Percentiles rank a stretch among this genome's conserved stretches.
Evolutionary conservation across 2,329 filamentous ascomycete genomes (phyloP).

Genomic region (Fusarium pseudocircinatum): DNA sequence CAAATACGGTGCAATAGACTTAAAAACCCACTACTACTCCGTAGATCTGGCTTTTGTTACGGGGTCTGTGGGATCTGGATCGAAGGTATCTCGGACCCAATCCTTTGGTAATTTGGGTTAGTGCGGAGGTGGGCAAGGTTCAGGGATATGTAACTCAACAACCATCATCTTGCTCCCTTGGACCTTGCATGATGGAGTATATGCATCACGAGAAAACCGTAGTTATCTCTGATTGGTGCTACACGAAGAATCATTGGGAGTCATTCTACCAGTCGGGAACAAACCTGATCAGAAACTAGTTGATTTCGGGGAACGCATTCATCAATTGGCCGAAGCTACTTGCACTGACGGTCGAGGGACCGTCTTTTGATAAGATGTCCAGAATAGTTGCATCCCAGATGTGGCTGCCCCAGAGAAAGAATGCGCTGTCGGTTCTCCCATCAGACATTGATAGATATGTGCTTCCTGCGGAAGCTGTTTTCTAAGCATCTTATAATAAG

Average conservation of each 20-base stretch:
- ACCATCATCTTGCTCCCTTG: constrained; percentile 34
- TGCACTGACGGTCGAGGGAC: background rate
- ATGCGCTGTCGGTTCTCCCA: background rate
- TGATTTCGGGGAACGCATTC: constrained; percentile 4
- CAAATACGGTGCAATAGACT: background rate
- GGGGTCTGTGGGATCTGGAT: constrained; percentile 16
- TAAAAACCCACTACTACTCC: background rate
- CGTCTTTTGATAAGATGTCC: background rate
- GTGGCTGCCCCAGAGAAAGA: background rate
- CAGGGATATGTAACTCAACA: constrained; percentile 30
- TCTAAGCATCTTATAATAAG: background rate
- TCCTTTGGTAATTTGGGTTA: constrained; percentile 37
- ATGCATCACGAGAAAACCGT: background rate
- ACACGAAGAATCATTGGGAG: background rate
- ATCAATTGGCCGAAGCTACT: constrained; percentile 5
- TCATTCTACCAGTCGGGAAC: background rate
- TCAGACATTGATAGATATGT: background rate
- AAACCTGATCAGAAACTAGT: constrained; percentile 7
- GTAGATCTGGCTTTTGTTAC: background rate
- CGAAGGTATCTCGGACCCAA: constrained; percentile 34
- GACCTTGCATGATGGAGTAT: constrained; percentile 27
- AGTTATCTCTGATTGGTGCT: constrained; percentile 18
- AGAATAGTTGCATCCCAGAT: background rate
- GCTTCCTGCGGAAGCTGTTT: too few relatives aligned
- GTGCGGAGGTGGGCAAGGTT: constrained; percentile 37